Evolutionary conservation across 176 grass and related monocot species (phyloP).

Genomic region (Melocanna baccifera): DNA sequence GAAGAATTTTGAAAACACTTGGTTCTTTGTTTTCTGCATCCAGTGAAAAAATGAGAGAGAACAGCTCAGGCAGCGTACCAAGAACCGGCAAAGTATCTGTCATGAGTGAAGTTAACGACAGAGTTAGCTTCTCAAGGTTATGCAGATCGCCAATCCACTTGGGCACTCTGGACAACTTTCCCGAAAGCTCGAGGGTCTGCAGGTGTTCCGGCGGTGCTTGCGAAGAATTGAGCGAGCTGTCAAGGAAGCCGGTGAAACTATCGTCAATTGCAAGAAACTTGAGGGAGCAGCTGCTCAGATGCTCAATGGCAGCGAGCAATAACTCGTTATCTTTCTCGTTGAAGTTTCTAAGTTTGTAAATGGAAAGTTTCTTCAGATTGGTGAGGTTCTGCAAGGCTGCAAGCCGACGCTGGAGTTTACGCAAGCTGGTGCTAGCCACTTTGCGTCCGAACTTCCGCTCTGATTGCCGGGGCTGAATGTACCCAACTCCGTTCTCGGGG

Average conservation of each 20-base stretch:
- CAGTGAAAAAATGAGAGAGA: no score
- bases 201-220: not conserved
- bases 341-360: not conserved
- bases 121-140: no score
- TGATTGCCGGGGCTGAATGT: no score
- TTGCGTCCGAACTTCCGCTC: no score
- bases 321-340: accelerated
- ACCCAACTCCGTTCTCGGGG: no score
- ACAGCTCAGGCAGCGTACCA: no score
- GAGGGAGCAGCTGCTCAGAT: constrained; percentile 32
- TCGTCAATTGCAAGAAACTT: constrained; percentile 27
- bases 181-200: not conserved
- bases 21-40: accelerated
- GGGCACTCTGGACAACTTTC: not conserved
- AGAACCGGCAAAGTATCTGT: no score
- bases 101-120: no score
- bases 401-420: not conserved
- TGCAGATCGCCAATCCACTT: not conserved
- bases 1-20: not conserved
- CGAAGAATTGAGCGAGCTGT: not conserved
- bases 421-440: no score
- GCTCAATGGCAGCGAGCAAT: constrained; percentile 24
- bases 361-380: constrained; percentile 26
- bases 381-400: not conserved
- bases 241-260: constrained; percentile 18